Percentiles rank a stretch among this genome's conserved stretches.
These are phyloP conservation scores for Stachybotrys chlorohalonatus DNA, from an alignment of 2,329 filamentous ascomycete genomes.

Conservation along the genomic window DNA sequence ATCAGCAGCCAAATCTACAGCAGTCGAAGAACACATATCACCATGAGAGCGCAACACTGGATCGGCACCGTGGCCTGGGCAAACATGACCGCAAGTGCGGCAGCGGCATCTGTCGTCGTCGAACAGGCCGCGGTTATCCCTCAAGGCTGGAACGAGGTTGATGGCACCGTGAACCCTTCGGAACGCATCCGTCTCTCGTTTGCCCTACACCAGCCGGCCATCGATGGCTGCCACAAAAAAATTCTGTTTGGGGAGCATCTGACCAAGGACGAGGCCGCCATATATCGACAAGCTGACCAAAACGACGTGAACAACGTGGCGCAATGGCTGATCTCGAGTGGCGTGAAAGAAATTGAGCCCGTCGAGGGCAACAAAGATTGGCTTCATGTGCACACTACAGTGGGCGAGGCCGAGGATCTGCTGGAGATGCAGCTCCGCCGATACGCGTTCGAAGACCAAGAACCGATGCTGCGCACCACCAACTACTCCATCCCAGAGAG, in stretches of 20 bases:
- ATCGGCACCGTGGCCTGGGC: slow-evolving; percentile 8
- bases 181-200: slow-evolving; percentile 19
- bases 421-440: slow-evolving; percentile 30
- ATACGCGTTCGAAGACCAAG: slow-evolving; percentile 29
- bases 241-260: slow-evolving; percentile 20
- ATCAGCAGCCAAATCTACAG: too few species aligned
- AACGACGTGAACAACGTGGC: slow-evolving; percentile 25
- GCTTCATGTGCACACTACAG: slow-evolving; percentile 32
- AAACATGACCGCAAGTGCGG: slow-evolving; percentile 10
- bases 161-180: slow-evolving; percentile 10
- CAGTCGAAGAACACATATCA: too few species aligned
- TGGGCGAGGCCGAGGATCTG: slow-evolving; percentile 26
- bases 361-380: slow-evolving; percentile 26
- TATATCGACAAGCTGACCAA: slow-evolving; percentile 24
- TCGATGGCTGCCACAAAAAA: slow-evolving; percentile 14
- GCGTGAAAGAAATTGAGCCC: slow-evolving; percentile 16
- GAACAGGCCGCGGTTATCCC: slow-evolving; percentile 18
- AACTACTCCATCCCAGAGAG: slow-evolving; percentile 33
- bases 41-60: not conserved
- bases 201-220: slow-evolving; percentile 21
- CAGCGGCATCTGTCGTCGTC: slow-evolving; percentile 7
- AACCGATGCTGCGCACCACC: slow-evolving; percentile 31
- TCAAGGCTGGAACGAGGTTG: slow-evolving; percentile 18
- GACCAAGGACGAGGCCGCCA: slow-evolving; percentile 22
- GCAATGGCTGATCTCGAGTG: slow-evolving; percentile 30